Evolutionary conservation across 2,329 filamentous ascomycete species (phyloP).

Genomic region (Chlorencoelia australis): DNA sequence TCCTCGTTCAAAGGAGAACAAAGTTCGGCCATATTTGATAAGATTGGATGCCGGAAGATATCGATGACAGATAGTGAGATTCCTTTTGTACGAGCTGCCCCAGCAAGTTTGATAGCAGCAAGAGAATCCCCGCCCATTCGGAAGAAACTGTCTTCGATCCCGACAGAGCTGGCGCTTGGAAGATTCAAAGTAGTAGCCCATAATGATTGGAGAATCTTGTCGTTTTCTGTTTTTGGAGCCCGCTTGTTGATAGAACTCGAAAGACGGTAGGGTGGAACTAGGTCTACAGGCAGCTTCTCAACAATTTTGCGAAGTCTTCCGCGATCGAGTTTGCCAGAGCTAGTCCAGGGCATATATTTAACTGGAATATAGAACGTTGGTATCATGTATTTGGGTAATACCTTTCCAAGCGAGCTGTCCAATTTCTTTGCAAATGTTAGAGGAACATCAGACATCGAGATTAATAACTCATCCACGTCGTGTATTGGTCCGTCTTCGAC

Average conservation of each 20-base stretch:
- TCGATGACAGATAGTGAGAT: conserved; percentile 30
- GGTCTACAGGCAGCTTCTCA: neutral
- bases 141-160: conserved; percentile 28
- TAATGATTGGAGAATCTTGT: neutral
- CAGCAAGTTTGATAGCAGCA: conserved; percentile 33
- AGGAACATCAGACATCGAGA: conserved; percentile 3
- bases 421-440: neutral
- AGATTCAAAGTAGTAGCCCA: neutral
- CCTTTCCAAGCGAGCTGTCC: conserved; percentile 20
- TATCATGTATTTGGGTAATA: conserved; percentile 28
- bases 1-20: neutral
- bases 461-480: neutral
- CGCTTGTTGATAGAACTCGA: neutral
- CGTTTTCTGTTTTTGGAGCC: neutral
- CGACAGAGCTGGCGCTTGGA: neutral
- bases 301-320: conserved; percentile 27
- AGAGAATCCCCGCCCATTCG: conserved; percentile 26
- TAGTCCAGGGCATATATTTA: conserved; percentile 22
- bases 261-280: neutral
- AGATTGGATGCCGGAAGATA: conserved; percentile 32
- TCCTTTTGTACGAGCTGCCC: conserved; percentile 20
- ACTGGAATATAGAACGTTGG: conserved; percentile 27
- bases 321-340: conserved; percentile 28
- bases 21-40: conserved; percentile 30
- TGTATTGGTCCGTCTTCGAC: conserved; percentile 2